These are phyloP conservation scores for Tetraselmis striata DNA, from an alignment of 139 green algal species.

Conservation along the genomic window DNA sequence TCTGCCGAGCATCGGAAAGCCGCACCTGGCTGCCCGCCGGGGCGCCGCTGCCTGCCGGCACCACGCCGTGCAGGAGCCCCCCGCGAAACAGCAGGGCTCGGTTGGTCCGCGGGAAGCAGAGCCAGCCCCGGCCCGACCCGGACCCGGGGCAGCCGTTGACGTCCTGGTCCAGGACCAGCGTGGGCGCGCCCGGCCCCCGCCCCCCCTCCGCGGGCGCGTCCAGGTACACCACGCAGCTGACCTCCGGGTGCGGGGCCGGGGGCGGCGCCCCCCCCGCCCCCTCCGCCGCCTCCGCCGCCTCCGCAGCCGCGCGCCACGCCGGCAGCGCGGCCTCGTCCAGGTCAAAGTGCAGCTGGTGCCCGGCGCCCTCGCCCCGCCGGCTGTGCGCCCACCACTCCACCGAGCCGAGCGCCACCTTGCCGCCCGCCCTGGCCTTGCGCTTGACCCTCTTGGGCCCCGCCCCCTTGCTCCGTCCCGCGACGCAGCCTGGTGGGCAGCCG, in stretches of 20 bases:
- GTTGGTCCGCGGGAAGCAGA: neutral
- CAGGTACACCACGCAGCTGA: neutral
- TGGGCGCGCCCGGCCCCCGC: neutral
- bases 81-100: neutral
- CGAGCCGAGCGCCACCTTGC: neutral
- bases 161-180: neutral
- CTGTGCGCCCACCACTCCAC: neutral
- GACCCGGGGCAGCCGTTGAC: neutral
- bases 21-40: too few relatives aligned
- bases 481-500: too few relatives aligned
- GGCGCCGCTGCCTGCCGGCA: neutral
- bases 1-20: too few relatives aligned
- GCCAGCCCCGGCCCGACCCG: neutral
- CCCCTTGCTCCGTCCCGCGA: too few relatives aligned
- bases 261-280: too few relatives aligned
- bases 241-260: neutral
- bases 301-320: neutral
- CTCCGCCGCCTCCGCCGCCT: neutral
- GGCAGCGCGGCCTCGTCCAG: neutral
- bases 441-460: too few relatives aligned
- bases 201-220: neutral
- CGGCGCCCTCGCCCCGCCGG: too few relatives aligned
- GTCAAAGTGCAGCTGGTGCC: neutral
- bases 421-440: too few relatives aligned
- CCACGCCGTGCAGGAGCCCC: neutral